phyloP scores from a whole-genome alignment of 225 moss, liverwort and hornwort species.

The Pleurozium schreberi region DNA sequence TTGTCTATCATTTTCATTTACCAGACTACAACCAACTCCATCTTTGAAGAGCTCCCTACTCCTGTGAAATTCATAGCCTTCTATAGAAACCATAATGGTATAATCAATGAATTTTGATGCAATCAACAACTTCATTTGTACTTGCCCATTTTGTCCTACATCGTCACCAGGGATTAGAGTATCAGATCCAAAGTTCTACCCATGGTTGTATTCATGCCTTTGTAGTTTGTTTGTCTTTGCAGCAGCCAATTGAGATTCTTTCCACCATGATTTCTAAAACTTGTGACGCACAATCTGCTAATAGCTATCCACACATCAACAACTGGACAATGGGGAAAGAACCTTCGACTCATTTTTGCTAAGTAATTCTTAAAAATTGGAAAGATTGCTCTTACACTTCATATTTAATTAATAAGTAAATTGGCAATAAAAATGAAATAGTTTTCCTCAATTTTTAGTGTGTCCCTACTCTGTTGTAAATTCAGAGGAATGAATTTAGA shows the following conservation, averaged over 20 bases:
- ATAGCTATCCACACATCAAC: no score
- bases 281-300: no score
- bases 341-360: accelerated
- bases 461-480: not conserved
- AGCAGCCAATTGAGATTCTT: not conserved
- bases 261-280: no score
- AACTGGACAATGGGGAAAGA: no score
- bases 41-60: accelerated
- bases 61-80: accelerated
- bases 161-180: not conserved
- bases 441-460: not conserved
- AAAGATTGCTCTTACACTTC: accelerated
- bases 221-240: accelerated
- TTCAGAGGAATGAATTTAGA: not conserved
- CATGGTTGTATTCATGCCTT: no score
- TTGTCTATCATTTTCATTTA: not conserved
- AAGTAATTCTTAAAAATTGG: not conserved
- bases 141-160: not conserved
- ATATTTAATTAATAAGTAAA: not conserved
- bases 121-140: accelerated
- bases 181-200: no score
- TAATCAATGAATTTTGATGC: accelerated
- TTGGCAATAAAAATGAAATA: not conserved
- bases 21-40: accelerated
- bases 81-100: not conserved